Evolutionary conservation across 257 asterid genomes (phyloP).

Genomic region (Verbena officinalis): DNA sequence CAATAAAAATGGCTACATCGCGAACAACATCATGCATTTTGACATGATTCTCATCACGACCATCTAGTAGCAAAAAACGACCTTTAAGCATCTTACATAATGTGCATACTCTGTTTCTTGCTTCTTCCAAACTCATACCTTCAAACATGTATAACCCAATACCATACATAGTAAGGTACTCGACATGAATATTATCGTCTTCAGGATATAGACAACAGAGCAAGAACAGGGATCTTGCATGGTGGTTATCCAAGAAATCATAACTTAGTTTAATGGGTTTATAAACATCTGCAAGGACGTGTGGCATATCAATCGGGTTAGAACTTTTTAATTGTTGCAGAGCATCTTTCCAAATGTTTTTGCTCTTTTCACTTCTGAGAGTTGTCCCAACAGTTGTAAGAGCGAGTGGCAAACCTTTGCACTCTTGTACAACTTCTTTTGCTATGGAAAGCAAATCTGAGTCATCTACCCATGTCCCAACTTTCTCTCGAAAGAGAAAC

Average conservation of each 20-base stretch:
- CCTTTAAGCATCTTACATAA: slow-evolving; percentile 9
- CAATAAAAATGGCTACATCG: background rate
- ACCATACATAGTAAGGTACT: slow-evolving; percentile 7
- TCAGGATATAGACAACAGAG: slow-evolving; percentile 23
- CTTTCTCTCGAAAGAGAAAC: slow-evolving; percentile 27
- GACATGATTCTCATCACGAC: background rate
- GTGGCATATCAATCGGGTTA: background rate
- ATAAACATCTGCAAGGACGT: background rate
- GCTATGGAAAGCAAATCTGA: slow-evolving; percentile 2
- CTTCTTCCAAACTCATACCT: background rate
- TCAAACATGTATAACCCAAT: slow-evolving; percentile 20
- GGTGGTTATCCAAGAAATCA: background rate
- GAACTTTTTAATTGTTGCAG: slow-evolving; percentile 8
- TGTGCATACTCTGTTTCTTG: background rate
- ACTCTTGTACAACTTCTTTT: slow-evolving; percentile 24
- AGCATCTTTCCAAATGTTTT: slow-evolving; percentile 27
- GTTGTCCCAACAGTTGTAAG: slow-evolving; percentile 27
- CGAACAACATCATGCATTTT: slow-evolving; percentile 26
- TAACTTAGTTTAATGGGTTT: slow-evolving; percentile 25
- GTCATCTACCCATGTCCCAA: slow-evolving; percentile 8
- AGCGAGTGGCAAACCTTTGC: slow-evolving; percentile 37
- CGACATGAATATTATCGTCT: slow-evolving; percentile 11
- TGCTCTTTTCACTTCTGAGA: background rate
- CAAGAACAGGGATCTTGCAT: slow-evolving; percentile 7
- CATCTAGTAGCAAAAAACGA: slow-evolving; percentile 17